Base-by-base conservation (phyloP, 805 yeast species). In the Isabelozyma heimii region DNA sequence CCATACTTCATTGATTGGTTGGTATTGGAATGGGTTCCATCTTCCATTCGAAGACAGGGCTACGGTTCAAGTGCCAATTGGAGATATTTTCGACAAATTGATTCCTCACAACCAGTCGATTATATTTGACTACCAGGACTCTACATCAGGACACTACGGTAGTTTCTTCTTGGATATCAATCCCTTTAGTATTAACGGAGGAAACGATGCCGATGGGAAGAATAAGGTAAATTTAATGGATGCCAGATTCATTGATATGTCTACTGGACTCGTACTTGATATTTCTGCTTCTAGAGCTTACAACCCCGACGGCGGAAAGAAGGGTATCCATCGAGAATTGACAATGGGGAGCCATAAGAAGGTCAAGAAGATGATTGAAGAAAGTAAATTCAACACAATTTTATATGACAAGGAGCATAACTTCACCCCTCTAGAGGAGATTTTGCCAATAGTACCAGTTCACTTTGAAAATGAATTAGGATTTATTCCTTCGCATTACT, bases 171-270 rank as follows among this genome's bases (percentile, higher is more conserved):
- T 44, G 16, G 47, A 44, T 14, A 28, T 44, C 16, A 44, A 44
- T 14, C 47, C 47, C 8, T 44, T 38, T 24, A 16, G 24, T 10
- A n/a, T 26, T n/a, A 40, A 40, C 4, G 15, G 8, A 13, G 27
- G 27, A 1, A 40, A 38, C 13, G 16, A 40, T 14, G 43, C 14
- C 24, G 43, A 40, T 4, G 43, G 43, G 7, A 38, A 35, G 42
- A 33, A 20, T 8, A 37, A 20, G 14, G 41, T 47, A 13, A 56
- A 56, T 45, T 46, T 43, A 37, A 51, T 57, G 7, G 60, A 57
- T 27, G 61, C 60, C 3, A 50, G 60, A 16, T 57, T 57, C 52
- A 56, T 57, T 20, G 61, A 57, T 42, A 47, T 51, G 10, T 43
- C 44, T 26, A 47, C 61, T 8, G 60, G 61, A 2, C 43, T 57